Evolutionary conservation across 2,329 filamentous ascomycete genomes (phyloP), one percentile per base, ranked within the genome.

Genomic region (Curvularia sp.): DNA sequence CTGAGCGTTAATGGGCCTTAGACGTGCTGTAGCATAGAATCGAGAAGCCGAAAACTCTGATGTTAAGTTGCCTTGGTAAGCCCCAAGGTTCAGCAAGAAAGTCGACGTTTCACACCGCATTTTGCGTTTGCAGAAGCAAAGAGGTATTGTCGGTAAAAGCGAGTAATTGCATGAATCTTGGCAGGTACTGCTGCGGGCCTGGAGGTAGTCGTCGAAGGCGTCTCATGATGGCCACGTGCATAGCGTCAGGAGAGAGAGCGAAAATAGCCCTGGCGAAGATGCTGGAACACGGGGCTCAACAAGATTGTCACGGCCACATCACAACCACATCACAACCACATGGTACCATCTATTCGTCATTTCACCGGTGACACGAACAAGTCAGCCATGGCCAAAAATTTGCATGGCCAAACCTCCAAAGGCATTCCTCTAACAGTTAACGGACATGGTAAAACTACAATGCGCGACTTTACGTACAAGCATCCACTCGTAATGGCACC

Each of bases 371-470:
- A 30, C 54, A 48, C 43, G 27, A 32, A 27, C 59, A 56, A 56
- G 45, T 53, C 51, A 39, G 36, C 57, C 60, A 42, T 55, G 48
- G 45, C 36, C 53, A 52, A 25, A 49, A 56, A 57, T 61, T 59
- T 47, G 49, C 39, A 49, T 53, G 28, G 15, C 59, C 56, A 66
- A 55, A 55, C 64, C 64, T 60, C 62, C 64, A 66, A 65, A 52
- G 61, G 61, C 55, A 61, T 55, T 54, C 49, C 25, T 61, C 60
- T 58, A 65, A 55, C 64, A 66, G 34, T 66, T 66, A 63, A 65
- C 45, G 59, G 62, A 57, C 61, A 55, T 49, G 53, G 23, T 34
- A 53, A 57, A 53, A 30, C 36, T 25, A 15, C 19, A 41, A 39
- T 42, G 23, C 18, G 38, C 21, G 28, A 38, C 45, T 60, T 66